phyloP scores from a whole-genome alignment of 108 stramenopile genomes.

The Cylindrotheca fusiformis region DNA sequence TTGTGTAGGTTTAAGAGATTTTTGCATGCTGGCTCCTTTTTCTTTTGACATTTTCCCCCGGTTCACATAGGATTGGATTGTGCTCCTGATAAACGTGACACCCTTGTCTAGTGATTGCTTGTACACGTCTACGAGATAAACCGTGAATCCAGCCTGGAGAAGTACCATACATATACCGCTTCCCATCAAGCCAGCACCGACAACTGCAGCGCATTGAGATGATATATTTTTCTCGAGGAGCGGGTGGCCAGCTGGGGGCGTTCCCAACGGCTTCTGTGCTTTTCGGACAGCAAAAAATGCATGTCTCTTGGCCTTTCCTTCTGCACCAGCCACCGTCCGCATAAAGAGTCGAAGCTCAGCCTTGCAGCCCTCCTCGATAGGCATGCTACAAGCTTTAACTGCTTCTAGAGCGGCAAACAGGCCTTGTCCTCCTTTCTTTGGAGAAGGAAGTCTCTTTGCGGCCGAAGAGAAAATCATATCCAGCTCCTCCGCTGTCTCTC shows the following conservation, averaged over 20 bases:
- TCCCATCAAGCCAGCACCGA: slow-evolving; percentile 98
- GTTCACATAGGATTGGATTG: slow-evolving; percentile 54
- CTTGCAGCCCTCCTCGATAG: slow-evolving; percentile 64
- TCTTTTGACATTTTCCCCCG: slow-evolving; percentile 39
- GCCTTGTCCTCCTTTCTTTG: slow-evolving; percentile 68
- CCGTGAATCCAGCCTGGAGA: slow-evolving; percentile 83
- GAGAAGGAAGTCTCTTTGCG: slow-evolving; percentile 57
- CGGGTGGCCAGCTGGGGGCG: slow-evolving; percentile 18
- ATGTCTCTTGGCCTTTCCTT: slow-evolving; percentile 88
- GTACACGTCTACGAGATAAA: slow-evolving; percentile 85
- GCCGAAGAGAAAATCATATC: slow-evolving; percentile 60
- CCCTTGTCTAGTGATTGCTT: slow-evolving; percentile 67
- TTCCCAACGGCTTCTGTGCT: slow-evolving; percentile 51
- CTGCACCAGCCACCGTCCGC: slow-evolving; percentile 49
- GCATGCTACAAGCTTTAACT: slow-evolving; percentile 62
- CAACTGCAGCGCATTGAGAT: slow-evolving; percentile 56
- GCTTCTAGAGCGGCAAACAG: slow-evolving; percentile 72
- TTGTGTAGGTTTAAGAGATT: slow-evolving; percentile 29
- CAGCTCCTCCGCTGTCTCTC: slow-evolving; percentile 40
- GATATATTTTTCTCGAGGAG: slow-evolving; percentile 17
- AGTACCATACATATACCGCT: slow-evolving; percentile 94
- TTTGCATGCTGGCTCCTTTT: slow-evolving; percentile 33
- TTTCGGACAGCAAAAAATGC: slow-evolving; percentile 93
- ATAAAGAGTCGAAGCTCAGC: slow-evolving; percentile 69
- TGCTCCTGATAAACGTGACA: slow-evolving; percentile 49